These are phyloP conservation scores for Paxillus ammoniavirescens DNA, from an alignment of 768 basidiomycete species.

Conservation along the genomic window DNA sequence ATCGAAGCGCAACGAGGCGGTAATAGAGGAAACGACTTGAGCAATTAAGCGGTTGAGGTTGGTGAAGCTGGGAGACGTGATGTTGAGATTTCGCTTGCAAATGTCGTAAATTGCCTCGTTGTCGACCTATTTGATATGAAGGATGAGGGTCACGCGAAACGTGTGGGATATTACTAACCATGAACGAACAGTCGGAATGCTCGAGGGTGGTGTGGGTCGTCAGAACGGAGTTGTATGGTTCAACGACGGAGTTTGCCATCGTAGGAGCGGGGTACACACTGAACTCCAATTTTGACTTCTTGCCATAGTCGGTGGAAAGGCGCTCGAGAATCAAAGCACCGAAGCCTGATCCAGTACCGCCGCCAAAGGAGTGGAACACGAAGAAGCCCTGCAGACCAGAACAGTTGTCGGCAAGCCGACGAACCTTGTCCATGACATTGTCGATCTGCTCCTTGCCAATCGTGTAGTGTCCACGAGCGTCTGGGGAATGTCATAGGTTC, in stretches of 20 bases:
- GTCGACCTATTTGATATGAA: slow-evolving; percentile 50
- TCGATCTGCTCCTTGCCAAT: slow-evolving; percentile 98
- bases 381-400: slow-evolving; percentile 98
- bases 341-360: slow-evolving; percentile 98
- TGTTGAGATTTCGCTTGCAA: slow-evolving; percentile 88
- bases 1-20: slow-evolving; percentile 78
- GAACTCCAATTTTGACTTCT: slow-evolving; percentile 99
- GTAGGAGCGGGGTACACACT: slow-evolving; percentile 94
- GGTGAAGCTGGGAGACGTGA: slow-evolving; percentile 84
- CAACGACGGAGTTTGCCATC: slow-evolving; percentile 92
- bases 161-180: slow-evolving; percentile 51
- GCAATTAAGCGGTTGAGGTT: slow-evolving; percentile 98
- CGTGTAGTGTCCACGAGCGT: slow-evolving; percentile 98
- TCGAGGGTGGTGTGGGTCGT: slow-evolving; percentile 98
- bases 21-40: slow-evolving; percentile 97
- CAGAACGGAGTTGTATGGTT: slow-evolving; percentile 96
- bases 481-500: slow-evolving; percentile 38
- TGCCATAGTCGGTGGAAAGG: slow-evolving; percentile 96
- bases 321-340: slow-evolving; percentile 95
- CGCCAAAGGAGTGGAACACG: slow-evolving; percentile 99
- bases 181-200: slow-evolving; percentile 99
- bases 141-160: slow-evolving; percentile 4
- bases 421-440: slow-evolving; percentile 92
- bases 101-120: slow-evolving; percentile 81
- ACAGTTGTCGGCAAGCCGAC: slow-evolving; percentile 95